Base-by-base conservation (phyloP, 2,329 filamentous ascomycete species). In the Penicillium sp. region DNA sequence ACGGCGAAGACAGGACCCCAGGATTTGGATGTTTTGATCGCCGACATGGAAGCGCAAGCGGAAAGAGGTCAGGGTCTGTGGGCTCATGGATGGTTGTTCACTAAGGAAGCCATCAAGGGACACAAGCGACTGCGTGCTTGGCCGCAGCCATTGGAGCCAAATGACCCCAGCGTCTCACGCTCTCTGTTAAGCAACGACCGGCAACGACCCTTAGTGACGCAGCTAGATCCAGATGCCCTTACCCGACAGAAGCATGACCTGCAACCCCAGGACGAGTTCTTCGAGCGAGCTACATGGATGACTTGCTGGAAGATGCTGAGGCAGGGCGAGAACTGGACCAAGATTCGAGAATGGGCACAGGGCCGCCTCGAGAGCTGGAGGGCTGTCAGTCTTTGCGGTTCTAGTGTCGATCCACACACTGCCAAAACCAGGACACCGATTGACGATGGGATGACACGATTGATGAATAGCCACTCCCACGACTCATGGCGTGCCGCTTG, bases 271-370 rank as follows among this genome's bases (percentile, higher is more conserved):
- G 95, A 99, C 70, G 87, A 91, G 63, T 93, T 88, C 68, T 95
- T 93, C 61, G 95, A 99, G 77, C 86, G 89, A 52, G 90, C 92
- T 3, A 90, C 96, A 47, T 98, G 95, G 93, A 83, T 93, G 59
- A 89, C 90, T n/a, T 95, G 91, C 75, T 98, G 92, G 79, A 91
- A 96, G 73, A 90, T 96, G 80, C 81, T 99, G 52, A 87, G 93
- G 49, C 87, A 92, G 46, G 95, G 95, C n/a, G 87, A 86, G 63
- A 86, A 82, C 59, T 85, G 90, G 76, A 76, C 83, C 9, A 84
- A 89, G 37, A 90, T 98, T 61, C 85, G 87, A 54, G 89, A 93
- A 49, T 97, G 92, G 91, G 96, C 92, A 68, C 80, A 88, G 47
- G 90, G 93, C 66, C 85, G 90, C 57, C 90, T 91, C 10, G 93